Percentiles rank a stretch among this genome's conserved stretches.
These are phyloP conservation scores for Phaffia tasmanica DNA, from an alignment of 768 basidiomycete species.

Conservation along the genomic window DNA sequence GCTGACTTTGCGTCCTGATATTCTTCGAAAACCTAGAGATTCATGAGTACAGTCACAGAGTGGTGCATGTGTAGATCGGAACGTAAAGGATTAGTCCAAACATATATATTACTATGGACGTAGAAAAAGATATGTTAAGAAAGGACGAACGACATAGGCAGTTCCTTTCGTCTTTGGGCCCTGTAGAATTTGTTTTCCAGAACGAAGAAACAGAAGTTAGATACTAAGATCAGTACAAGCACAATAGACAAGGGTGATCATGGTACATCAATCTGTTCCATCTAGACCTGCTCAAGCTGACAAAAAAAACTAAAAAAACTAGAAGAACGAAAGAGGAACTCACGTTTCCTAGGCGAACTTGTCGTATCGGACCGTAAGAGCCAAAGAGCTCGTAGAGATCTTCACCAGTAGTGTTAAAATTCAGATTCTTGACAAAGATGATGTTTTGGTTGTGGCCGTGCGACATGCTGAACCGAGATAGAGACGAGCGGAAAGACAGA, in stretches of 20 bases:
- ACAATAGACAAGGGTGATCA: background rate
- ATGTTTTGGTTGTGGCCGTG: background rate
- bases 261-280: background rate
- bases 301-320: background rate
- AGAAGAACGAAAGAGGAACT: background rate
- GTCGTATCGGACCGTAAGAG: conserved; percentile 22
- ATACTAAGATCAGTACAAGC: background rate
- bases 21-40: conserved; percentile 20
- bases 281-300: background rate
- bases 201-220: background rate
- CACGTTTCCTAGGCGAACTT: conserved; percentile 24
- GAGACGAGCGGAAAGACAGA: background rate
- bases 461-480: background rate
- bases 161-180: conserved; percentile 26
- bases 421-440: conserved; percentile 27
- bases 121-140: background rate
- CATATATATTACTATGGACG: no score
- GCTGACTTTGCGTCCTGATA: conserved; percentile 21
- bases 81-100: background rate
- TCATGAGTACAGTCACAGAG: background rate
- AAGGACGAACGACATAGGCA: conserved; percentile 23
- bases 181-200: background rate
- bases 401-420: conserved; percentile 26
- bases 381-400: conserved; percentile 27
- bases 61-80: background rate